These are phyloP conservation scores for Myxozyma kluyveri DNA, from an alignment of 805 yeast genomes.

Conservation along the genomic window DNA sequence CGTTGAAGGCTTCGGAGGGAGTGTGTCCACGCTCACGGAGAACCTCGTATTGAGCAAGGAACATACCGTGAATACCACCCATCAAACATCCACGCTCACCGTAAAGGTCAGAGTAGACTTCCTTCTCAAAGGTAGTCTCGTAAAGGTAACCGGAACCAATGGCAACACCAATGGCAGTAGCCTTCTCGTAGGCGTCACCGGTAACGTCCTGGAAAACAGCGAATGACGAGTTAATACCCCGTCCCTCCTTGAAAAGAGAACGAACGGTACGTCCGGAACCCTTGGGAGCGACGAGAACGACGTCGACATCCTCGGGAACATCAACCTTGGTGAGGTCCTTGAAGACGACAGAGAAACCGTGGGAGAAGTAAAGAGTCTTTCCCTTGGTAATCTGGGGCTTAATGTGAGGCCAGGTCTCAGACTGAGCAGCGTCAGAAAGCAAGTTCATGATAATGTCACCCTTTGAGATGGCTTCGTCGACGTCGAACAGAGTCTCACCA, in stretches of 20 bases:
- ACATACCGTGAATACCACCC: conserved; percentile 93
- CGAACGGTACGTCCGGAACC: conserved; percentile 99
- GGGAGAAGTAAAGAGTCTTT: conserved; percentile 97
- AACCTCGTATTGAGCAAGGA: conserved; percentile 99
- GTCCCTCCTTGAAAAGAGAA: conserved; percentile 98
- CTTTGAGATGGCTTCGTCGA: conserved; percentile 83
- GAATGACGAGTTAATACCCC: conserved; percentile 99
- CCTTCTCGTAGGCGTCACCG: conserved; percentile 99
- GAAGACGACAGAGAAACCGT: conserved; percentile 99
- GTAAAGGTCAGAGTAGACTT: conserved; percentile 97
- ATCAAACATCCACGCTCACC: conserved; percentile 98
- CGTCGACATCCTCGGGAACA: conserved; percentile 92
- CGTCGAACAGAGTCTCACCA: conserved; percentile 96
- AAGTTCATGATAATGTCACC: conserved; percentile 98
- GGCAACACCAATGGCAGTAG: conserved; percentile 97
- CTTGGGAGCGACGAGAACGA: conserved; percentile 98
- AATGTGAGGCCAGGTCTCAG: conserved; percentile 90
- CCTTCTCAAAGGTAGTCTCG: conserved; percentile 99
- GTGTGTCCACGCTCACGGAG: conserved; percentile 99
- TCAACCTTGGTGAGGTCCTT: conserved; percentile 95
- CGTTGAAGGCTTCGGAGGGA: conserved; percentile 99
- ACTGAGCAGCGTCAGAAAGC: conserved; percentile 98
- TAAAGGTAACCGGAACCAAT: conserved; percentile 99
- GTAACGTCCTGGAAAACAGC: conserved; percentile 99
- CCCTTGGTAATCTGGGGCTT: conserved; percentile 93